phyloP scores from a whole-genome alignment of 2,329 filamentous ascomycete genomes.

The Xylariaceae sp. region DNA sequence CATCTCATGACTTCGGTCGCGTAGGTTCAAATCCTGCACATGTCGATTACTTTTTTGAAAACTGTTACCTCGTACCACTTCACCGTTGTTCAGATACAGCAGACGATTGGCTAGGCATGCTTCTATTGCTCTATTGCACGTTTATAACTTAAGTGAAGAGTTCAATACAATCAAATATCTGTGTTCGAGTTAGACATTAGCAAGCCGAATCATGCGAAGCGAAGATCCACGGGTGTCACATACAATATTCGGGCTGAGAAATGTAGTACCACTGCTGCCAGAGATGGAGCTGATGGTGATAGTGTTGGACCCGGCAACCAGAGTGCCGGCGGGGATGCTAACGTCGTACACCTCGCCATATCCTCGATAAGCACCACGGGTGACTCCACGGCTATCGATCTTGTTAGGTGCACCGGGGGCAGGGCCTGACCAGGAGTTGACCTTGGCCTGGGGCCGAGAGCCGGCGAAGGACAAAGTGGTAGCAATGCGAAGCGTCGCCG shows the following conservation, averaged over 20 bases:
- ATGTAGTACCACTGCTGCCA: conserved; percentile 61
- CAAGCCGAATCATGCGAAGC: conserved; percentile 4
- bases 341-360: conserved; percentile 69
- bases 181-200: neutral
- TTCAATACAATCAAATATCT: conserved; percentile 45
- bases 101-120: no score
- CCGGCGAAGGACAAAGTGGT: conserved; percentile 69
- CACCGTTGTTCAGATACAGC: no score
- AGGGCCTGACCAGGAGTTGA: conserved; percentile 59
- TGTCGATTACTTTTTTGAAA: conserved; percentile 28
- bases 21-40: conserved; percentile 42
- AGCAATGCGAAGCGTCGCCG: conserved; percentile 66
- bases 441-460: conserved; percentile 60
- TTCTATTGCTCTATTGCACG: neutral
- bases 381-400: conserved; percentile 69
- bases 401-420: conserved; percentile 62
- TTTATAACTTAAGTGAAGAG: conserved; percentile 33
- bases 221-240: conserved; percentile 25
- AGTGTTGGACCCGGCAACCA: conserved; percentile 67
- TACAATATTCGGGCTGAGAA: conserved; percentile 63
- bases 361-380: conserved; percentile 68
- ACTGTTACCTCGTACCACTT: no score
- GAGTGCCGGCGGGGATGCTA: conserved; percentile 62
- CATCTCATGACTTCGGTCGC: conserved; percentile 41
- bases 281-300: conserved; percentile 65